A percentile compares a stretch with the other conserved stretches of the same genome.
These are phyloP conservation scores for Rhexocercosporidium sp. DNA, from an alignment of 2,329 filamentous ascomycete genomes.

Conservation along the genomic window DNA sequence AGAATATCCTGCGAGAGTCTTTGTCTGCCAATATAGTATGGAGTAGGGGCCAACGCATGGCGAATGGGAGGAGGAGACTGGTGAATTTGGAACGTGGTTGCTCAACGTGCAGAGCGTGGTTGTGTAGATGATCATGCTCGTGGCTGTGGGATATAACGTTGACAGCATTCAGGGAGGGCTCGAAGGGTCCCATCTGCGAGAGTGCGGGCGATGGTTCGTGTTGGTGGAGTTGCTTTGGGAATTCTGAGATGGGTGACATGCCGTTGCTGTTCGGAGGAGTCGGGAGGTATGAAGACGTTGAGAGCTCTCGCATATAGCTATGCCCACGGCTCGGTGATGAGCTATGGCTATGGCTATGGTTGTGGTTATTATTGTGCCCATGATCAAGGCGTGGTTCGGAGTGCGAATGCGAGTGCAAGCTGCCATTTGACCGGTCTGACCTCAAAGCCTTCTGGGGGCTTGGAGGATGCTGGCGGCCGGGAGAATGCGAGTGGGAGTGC, in stretches of 20 bases:
- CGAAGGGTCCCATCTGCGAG: constrained; percentile 27
- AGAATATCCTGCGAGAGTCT: constrained; percentile 93
- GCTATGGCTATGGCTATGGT: constrained; percentile 26
- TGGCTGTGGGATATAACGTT: constrained; percentile 33
- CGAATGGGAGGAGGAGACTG: constrained; percentile 70
- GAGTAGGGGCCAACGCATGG: constrained; percentile 75
- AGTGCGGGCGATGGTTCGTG: constrained; percentile 23
- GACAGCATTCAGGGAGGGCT: constrained; percentile 32
- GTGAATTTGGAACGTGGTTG: constrained; percentile 70
- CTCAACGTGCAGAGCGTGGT: constrained; percentile 37
- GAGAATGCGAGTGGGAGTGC: constrained; percentile 45
- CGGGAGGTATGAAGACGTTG: constrained; percentile 24
- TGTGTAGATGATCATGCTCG: constrained; percentile 34
- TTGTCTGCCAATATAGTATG: constrained; percentile 88
- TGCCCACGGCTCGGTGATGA: constrained; percentile 21
- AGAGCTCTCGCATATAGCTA: constrained; percentile 22
- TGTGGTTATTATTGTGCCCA: constrained; percentile 26
- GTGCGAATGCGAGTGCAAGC: constrained; percentile 37
- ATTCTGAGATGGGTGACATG: constrained; percentile 26
- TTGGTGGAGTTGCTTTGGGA: constrained; percentile 23
- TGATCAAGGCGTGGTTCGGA: constrained; percentile 36
- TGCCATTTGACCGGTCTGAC: constrained; percentile 37
- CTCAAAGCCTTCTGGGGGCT: constrained; percentile 32
- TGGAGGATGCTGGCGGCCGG: constrained; percentile 37
- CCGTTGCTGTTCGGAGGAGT: constrained; percentile 34